Percentiles rank a stretch among this genome's conserved stretches.
phyloP scores from a whole-genome alignment of 768 basidiomycete species.

The Mycena vulgaris region DNA sequence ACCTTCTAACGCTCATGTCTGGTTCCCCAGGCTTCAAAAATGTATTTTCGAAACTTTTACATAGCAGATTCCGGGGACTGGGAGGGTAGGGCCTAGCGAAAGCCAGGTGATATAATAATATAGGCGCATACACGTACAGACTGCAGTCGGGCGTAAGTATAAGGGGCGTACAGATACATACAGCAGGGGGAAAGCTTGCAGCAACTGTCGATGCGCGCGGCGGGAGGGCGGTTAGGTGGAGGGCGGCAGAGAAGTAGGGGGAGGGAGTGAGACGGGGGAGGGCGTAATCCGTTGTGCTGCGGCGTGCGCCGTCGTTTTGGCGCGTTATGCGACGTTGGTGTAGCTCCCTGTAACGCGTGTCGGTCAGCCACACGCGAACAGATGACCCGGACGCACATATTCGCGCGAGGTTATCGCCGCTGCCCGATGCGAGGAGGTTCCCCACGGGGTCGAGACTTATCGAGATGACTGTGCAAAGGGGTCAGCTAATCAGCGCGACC shows the following conservation, averaged over 20 bases:
- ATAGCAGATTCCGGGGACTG: slow-evolving; percentile 27
- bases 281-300: not conserved
- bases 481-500: not conserved
- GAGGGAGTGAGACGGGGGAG: not conserved
- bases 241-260: not conserved
- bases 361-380: not conserved
- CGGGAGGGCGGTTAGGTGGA: not conserved
- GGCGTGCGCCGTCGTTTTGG: not conserved
- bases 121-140: slow-evolving; percentile 36
- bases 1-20: too few species aligned
- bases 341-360: slow-evolving; percentile 28
- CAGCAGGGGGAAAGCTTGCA: slow-evolving; percentile 15
- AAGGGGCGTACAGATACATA: slow-evolving; percentile 27
- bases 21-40: too few species aligned
- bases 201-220: not conserved
- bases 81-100: too few species aligned
- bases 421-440: slow-evolving; percentile 65
- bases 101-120: slow-evolving; percentile 36
- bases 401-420: slow-evolving; percentile 68
- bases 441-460: slow-evolving; percentile 64
- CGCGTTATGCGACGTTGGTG: slow-evolving; percentile 22
- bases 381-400: slow-evolving; percentile 59
- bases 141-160: slow-evolving; percentile 25
- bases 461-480: slow-evolving; percentile 57
- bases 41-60: slow-evolving; percentile 21